Evolutionary conservation across 2,329 filamentous ascomycete species (phyloP).

Genomic region (Trichoderma sp.): DNA sequence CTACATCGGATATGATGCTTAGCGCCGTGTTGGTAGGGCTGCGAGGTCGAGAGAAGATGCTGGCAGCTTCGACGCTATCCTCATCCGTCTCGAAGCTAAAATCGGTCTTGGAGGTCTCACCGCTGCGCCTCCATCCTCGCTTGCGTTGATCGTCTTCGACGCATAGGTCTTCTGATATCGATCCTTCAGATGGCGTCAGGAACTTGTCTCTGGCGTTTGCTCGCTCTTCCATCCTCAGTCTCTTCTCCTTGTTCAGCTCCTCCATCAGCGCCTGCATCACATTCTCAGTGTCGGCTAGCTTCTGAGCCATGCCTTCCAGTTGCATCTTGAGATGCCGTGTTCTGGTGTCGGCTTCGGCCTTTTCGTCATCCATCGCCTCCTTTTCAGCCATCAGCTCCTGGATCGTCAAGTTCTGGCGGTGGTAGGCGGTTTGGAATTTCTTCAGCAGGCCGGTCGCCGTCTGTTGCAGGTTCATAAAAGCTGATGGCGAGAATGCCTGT

Average conservation of each 20-base stretch:
- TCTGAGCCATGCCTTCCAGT: constrained; percentile 56
- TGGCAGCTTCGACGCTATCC: constrained; percentile 48
- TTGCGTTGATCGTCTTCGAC: constrained; percentile 49
- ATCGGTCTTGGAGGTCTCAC: constrained; percentile 43
- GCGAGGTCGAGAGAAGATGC: constrained; percentile 59
- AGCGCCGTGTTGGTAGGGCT: constrained; percentile 53
- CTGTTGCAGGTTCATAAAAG: constrained; percentile 59
- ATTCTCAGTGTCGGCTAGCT: constrained; percentile 52
- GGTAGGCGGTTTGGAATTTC: constrained; percentile 59
- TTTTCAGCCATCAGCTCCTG: constrained; percentile 52
- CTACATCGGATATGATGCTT: constrained; percentile 33
- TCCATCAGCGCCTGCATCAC: constrained; percentile 48
- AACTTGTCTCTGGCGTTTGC: constrained; percentile 28
- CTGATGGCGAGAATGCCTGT: constrained; percentile 55
- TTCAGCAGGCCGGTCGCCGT: constrained; percentile 55
- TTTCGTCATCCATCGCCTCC: constrained; percentile 53
- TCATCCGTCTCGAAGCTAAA: constrained; percentile 52
- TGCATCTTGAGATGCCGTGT: constrained; percentile 55
- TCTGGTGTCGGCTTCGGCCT: constrained; percentile 53
- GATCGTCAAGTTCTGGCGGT: constrained; percentile 48
- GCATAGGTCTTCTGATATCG: constrained; percentile 52
- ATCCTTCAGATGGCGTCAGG: constrained; percentile 36
- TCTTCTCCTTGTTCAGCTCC: constrained; percentile 53
- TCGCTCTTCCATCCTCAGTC: constrained; percentile 41
- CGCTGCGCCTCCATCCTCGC: constrained; percentile 43